A percentile compares a stretch with the other conserved stretches of the same genome.
Conservation (phyloP, 1,139 yeast genomes). For the Nakaseomyces glabratus region DNA sequence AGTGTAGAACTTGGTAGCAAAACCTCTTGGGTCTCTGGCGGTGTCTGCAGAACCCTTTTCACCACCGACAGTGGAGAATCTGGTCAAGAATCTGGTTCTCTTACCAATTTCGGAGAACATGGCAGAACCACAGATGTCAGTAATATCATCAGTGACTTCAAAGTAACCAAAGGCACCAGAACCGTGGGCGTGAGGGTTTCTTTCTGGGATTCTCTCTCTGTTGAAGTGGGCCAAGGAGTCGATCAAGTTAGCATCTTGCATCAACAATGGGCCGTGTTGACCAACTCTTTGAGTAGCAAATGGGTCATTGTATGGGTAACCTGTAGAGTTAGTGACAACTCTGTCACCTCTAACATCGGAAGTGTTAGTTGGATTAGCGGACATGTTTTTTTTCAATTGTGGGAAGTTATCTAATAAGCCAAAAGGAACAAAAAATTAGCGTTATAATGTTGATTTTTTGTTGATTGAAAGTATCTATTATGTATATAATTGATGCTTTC, state of each 20-base stretch:
- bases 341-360: constrained; percentile 26
- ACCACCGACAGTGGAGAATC: constrained; percentile 55
- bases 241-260: constrained; percentile 48
- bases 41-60: constrained; percentile 51
- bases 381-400: neutral
- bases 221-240: constrained; percentile 54
- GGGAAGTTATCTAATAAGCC: too few species aligned
- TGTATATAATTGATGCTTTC: too few species aligned
- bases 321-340: constrained; percentile 53
- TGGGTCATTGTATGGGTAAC: constrained; percentile 49
- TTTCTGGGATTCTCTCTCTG: constrained; percentile 53
- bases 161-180: constrained; percentile 55
- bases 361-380: constrained; percentile 12
- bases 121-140: constrained; percentile 43
- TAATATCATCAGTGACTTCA: constrained; percentile 49
- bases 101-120: constrained; percentile 43
- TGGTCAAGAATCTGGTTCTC: constrained; percentile 39
- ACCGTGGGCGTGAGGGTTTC: constrained; percentile 60
- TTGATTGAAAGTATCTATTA: too few species aligned
- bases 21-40: constrained; percentile 53
- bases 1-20: constrained; percentile 47
- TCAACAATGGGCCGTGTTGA: constrained; percentile 45
- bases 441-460: too few species aligned
- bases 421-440: too few species aligned
- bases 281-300: constrained; percentile 66